Evolutionary conservation across 2,329 filamentous ascomycete genomes (phyloP).

Genomic region (Scolecobasidium constrictum): DNA sequence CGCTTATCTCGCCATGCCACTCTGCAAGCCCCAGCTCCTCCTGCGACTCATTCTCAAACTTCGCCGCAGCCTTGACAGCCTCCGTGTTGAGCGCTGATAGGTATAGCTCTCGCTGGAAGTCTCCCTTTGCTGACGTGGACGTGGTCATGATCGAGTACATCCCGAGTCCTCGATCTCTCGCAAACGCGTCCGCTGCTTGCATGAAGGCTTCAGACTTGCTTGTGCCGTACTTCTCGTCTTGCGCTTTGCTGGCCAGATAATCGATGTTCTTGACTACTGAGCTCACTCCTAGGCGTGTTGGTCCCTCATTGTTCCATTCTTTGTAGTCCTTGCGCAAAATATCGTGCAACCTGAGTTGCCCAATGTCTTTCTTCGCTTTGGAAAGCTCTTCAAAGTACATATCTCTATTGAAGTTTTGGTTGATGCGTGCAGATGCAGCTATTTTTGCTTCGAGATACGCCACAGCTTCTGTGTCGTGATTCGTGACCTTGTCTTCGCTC

Average conservation of each 20-base stretch:
- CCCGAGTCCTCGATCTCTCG: constrained; percentile 47
- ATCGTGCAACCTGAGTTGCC: constrained; percentile 49
- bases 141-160: constrained; percentile 60
- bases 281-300: constrained; percentile 53
- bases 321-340: constrained; percentile 78
- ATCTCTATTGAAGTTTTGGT: constrained; percentile 38
- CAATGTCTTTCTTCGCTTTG: constrained; percentile 57
- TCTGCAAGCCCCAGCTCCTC: constrained; percentile 45
- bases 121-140: constrained; percentile 38
- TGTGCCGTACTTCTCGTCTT: constrained; percentile 21
- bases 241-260: constrained; percentile 47
- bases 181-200: constrained; percentile 40
- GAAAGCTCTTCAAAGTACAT: constrained; percentile 50
- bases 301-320: constrained; percentile 51
- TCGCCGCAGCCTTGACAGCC: constrained; percentile 39
- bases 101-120: constrained; percentile 56
- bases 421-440: constrained; percentile 21
- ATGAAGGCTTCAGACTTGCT: constrained; percentile 31
- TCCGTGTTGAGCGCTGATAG: constrained; percentile 49
- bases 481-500: constrained; percentile 49
- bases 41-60: constrained; percentile 39
- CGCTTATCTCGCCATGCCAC: constrained; percentile 41
- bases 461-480: constrained; percentile 48
- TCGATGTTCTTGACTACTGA: constrained; percentile 52
- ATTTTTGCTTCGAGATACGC: constrained; percentile 48